Conservation (phyloP, 2,329 filamentous ascomycete genomes). For the Knufia fluminis region DNA sequence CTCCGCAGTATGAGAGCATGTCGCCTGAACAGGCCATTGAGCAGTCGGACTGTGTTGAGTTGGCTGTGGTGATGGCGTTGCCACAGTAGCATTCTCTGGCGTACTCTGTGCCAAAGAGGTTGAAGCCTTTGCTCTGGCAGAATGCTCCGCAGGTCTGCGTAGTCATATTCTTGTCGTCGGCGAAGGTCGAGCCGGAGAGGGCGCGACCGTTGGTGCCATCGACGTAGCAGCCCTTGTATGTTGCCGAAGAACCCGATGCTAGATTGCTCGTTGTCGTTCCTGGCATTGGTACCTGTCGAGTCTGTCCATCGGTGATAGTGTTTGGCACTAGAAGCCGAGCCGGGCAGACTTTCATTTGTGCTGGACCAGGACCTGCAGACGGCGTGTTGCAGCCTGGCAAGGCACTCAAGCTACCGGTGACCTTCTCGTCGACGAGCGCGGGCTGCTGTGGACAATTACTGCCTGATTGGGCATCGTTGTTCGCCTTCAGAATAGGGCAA, state of each 20-base stretch:
- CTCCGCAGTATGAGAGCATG: slow-evolving; percentile 24
- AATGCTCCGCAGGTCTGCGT: slow-evolving; percentile 24
- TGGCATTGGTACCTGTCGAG: slow-evolving; percentile 6
- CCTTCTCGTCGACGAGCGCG: slow-evolving; percentile 26
- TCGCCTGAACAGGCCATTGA: slow-evolving; percentile 23
- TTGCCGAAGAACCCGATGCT: slow-evolving; percentile 11
- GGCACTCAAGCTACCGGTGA: slow-evolving; percentile 16
- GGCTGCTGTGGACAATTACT: slow-evolving; percentile 19
- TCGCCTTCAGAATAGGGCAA: slow-evolving; percentile 18
- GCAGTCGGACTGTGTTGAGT: slow-evolving; percentile 13
- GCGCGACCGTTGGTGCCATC: slow-evolving; percentile 25
- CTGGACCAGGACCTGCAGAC: slow-evolving; percentile 33
- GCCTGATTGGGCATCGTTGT: slow-evolving; percentile 13
- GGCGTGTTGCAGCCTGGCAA: slow-evolving; percentile 24
- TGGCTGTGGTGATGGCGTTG: slow-evolving; percentile 21
- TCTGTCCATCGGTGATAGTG: no score
- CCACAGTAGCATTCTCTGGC: slow-evolving; percentile 30
- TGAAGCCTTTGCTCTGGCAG: slow-evolving; percentile 22
- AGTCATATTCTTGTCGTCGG: slow-evolving; percentile 43
- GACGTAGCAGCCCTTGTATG: slow-evolving; percentile 34
- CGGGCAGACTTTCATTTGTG: slow-evolving; percentile 17
- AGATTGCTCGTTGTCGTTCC: slow-evolving; percentile 11
- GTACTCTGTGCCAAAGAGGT: slow-evolving; percentile 34
- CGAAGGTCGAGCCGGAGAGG: slow-evolving; percentile 26
- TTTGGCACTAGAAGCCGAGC: slow-evolving; percentile 2